Conservation (phyloP, 495 filamentous ascomycete species). For the Penicillium ochrochloron region DNA sequence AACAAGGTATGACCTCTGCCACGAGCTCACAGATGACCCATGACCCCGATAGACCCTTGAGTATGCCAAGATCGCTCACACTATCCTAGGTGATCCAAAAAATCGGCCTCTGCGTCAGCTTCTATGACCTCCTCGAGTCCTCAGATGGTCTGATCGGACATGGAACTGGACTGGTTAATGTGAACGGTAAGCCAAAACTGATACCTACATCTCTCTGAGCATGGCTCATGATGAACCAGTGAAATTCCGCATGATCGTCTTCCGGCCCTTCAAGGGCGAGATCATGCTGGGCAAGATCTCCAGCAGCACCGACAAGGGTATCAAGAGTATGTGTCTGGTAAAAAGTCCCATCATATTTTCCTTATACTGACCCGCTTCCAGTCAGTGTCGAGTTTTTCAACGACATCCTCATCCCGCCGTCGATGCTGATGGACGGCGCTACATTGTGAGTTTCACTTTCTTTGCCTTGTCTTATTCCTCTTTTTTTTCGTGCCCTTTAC, state of each 20-base stretch:
- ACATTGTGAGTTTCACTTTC: constrained; percentile 64
- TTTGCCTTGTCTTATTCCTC: neutral
- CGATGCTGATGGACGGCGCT: constrained; percentile 70
- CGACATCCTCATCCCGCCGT: constrained; percentile 78
- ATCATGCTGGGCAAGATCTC: constrained; percentile 81
- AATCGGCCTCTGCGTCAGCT: constrained; percentile 86
- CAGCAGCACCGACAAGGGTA: constrained; percentile 69
- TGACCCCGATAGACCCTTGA: neutral
- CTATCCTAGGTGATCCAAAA: constrained; percentile 65
- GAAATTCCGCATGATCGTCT: constrained; percentile 90
- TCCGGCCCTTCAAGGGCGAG: constrained; percentile 92
- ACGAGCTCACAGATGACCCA: neutral
- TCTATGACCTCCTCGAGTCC: constrained; percentile 83
- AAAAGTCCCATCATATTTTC: neutral
- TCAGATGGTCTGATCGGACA: constrained; percentile 94
- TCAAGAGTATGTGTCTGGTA: constrained; percentile 62
- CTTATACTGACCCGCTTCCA: constrained; percentile 32
- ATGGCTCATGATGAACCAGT: constrained; percentile 53
- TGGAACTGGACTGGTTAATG: constrained; percentile 84
- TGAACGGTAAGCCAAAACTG: constrained; percentile 67
- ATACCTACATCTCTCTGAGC: neutral
- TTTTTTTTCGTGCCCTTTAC: constrained; percentile 12
- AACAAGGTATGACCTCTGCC: constrained; percentile 67
- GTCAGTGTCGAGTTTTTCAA: constrained; percentile 89
- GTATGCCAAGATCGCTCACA: neutral